Evolutionary conservation across 140 eudicot species (phyloP), one percentile per base, ranked within the genome.

Genomic region (Stevia rebaudiana): DNA sequence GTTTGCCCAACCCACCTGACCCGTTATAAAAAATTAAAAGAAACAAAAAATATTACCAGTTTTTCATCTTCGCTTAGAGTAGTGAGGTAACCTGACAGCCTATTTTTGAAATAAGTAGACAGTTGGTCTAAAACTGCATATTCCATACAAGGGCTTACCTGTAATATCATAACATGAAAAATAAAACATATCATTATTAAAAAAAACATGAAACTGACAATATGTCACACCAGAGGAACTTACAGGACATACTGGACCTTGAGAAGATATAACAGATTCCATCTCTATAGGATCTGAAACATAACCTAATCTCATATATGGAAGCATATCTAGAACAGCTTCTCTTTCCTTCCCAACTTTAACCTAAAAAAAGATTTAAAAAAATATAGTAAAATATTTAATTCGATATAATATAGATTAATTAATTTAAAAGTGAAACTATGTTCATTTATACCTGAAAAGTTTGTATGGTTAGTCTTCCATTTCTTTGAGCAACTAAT

Each of bases 121-220:
- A 91, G 89, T 39, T 91, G 98, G 68, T 87, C 81, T 73, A 91
- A 62, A 77, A 91, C 98, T 54, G 98, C 98, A 43, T 74, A 78
- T 63, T 91, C 98, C 85, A 80, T 79, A 66, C 98, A 88, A 70
- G 96, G 81, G 71, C 98, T 91, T 69, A 91, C 87, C 98, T 91
- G 74, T 61, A 69, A 69, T 40, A 31, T 63, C 30, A 46, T 69
- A 63, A 55, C 17, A 70, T 8, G 65, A 18, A 50, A 15, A n/a
- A n/a, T n/a, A n/a, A n/a, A n/a, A n/a, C n/a, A n/a, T n/a, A n/a
- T n/a, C n/a, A n/a, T n/a, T n/a, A n/a, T n/a, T n/a, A n/a, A n/a
- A n/a, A n/a, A 11, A 39, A 42, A 62, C 36, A 36, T 24, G 58
- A 63, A 17, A 46, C 42, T 47, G 63, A 71, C 44, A 16, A n/a